Evolutionary conservation across 331 rosid genomes (phyloP).

Genomic region (Rhamnella rubrinervis): DNA sequence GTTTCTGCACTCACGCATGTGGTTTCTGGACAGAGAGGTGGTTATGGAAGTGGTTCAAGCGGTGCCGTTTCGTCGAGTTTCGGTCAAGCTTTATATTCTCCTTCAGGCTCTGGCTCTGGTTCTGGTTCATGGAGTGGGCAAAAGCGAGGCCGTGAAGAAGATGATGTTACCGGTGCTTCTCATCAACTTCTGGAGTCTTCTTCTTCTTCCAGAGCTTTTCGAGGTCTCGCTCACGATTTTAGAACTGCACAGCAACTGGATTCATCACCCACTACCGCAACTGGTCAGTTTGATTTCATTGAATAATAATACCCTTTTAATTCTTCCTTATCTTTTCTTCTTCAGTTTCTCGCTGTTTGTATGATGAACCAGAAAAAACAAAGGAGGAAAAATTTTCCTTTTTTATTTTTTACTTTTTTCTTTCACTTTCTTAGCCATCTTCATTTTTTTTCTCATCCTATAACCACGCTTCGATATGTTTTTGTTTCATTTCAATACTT

Average conservation of each 20-base stretch:
- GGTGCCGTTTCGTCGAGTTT: constrained; percentile 20
- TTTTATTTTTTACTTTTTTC: no score
- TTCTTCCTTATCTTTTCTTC: no score
- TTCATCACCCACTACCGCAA: constrained; percentile 50
- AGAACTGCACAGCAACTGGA: constrained; percentile 25
- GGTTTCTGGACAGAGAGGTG: constrained; percentile 39
- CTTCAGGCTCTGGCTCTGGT: constrained; percentile 18
- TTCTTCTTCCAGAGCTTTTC: constrained; percentile 28
- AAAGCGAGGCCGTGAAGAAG: constrained; percentile 68
- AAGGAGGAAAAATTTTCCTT: no score
- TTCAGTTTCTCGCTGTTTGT: neutral
- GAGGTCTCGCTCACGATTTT: constrained; percentile 28
- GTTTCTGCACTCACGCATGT: constrained; percentile 61
- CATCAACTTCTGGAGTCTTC: constrained; percentile 19
- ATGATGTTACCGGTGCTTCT: neutral
- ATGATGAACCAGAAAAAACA: no score
- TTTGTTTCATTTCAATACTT: no score
- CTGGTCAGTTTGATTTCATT: constrained; percentile 3
- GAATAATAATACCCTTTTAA: no score
- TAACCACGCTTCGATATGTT: no score
- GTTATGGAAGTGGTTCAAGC: no score
- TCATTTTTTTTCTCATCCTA: no score
- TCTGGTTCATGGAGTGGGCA: constrained; percentile 52
- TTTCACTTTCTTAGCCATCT: no score
- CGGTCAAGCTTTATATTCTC: constrained; percentile 21